Evolutionary conservation across 2,329 filamentous ascomycete genomes (phyloP).

Genomic region (Sporothrix mexicana): DNA sequence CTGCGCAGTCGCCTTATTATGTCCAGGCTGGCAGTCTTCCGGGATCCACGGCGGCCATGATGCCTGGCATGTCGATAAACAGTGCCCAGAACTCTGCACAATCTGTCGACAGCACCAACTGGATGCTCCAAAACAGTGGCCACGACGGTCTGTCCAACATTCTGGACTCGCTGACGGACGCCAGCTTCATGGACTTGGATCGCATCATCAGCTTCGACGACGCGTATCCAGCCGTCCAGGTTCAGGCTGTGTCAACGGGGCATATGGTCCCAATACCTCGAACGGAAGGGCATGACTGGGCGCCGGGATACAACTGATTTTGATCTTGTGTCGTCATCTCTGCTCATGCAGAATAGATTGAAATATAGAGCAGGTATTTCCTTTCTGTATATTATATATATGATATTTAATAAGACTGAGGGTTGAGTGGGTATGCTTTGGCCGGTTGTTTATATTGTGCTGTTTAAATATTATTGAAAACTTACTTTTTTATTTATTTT

Average conservation of each 20-base stretch:
- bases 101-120: slow-evolving; percentile 6
- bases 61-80: slow-evolving; percentile 1
- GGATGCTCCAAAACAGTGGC: not conserved
- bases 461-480: too few relatives aligned
- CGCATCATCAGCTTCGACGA: slow-evolving; percentile 18
- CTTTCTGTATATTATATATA: too few relatives aligned
- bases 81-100: not conserved
- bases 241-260: not conserved
- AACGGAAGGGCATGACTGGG: not conserved
- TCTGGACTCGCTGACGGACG: slow-evolving; percentile 1
- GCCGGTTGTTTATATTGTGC: too few relatives aligned
- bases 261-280: not conserved
- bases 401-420: too few relatives aligned
- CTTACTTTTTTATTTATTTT: too few relatives aligned
- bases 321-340: not conserved
- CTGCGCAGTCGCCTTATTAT: not conserved
- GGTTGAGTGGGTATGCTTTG: too few relatives aligned
- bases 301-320: not conserved
- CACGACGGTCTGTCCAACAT: slow-evolving; percentile 12
- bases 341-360: not conserved
- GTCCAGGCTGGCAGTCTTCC: not conserved
- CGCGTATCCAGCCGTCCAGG: not conserved
- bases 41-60: not conserved
- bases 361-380: not conserved
- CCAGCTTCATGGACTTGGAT: slow-evolving; percentile 17